phyloP scores from a whole-genome alignment of 208 protist genomes.

The Vickermania ingenoplastis region DNA sequence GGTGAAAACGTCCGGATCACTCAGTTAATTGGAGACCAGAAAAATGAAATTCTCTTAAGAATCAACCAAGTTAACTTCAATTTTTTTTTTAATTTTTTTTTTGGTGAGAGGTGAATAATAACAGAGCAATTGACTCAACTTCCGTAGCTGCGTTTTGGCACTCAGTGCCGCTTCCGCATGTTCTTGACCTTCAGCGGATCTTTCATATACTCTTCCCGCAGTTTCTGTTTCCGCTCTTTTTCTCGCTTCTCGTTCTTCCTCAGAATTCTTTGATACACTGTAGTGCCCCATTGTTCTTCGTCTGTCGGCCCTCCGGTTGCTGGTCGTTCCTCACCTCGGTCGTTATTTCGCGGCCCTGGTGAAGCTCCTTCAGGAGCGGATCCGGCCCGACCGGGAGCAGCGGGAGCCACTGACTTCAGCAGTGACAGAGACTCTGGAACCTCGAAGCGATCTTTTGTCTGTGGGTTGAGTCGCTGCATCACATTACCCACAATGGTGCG shows the following conservation, averaged over 20 bases:
- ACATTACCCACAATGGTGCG: slow-evolving; percentile 31
- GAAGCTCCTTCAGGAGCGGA: neutral
- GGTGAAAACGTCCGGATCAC: no score
- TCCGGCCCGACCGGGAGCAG: neutral
- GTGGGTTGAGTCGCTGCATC: slow-evolving; percentile 14
- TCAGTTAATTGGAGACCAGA: no score
- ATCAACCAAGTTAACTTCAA: no score
- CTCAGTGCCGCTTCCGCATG: no score
- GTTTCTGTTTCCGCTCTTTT: slow-evolving; percentile 30
- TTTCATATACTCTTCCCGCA: slow-evolving; percentile 48
- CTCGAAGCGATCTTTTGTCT: slow-evolving; percentile 15
- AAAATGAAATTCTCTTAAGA: no score
- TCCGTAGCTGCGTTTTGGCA: no score
- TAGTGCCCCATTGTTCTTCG: slow-evolving; percentile 42
- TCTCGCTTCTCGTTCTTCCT: slow-evolving; percentile 71
- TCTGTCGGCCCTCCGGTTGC: neutral
- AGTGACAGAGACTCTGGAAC: slow-evolving; percentile 8
- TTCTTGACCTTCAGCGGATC: slow-evolving; percentile 67
- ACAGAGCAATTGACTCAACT: no score
- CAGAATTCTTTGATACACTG: slow-evolving; percentile 41
- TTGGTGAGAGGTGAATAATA: no score
- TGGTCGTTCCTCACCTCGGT: neutral
- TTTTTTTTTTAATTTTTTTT: no score
- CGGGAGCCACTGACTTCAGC: neutral
- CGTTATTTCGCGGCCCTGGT: neutral